Evolutionary conservation across 2,329 filamentous ascomycete species (phyloP).

Genomic region (Orbilia quercus): DNA sequence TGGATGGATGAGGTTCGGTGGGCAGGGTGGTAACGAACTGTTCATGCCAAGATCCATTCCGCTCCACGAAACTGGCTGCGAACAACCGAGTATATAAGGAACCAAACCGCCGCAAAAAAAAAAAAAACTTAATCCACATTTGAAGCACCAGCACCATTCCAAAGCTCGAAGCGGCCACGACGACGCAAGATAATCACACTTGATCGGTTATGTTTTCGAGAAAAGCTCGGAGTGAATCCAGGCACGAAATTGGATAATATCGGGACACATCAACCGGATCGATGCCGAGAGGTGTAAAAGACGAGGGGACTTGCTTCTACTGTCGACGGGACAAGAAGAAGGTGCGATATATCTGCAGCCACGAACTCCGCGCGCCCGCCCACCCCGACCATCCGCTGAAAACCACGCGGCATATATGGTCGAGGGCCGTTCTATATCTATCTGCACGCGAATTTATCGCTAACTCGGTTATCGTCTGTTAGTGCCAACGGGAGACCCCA

Average conservation of each 20-base stretch:
- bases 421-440: background rate
- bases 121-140: slow-evolving; percentile 37
- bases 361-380: slow-evolving; percentile 3
- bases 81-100: slow-evolving; percentile 53
- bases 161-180: slow-evolving; percentile 31
- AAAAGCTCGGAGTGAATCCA: slow-evolving; percentile 52
- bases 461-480: slow-evolving; percentile 9
- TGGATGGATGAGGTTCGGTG: background rate
- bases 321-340: slow-evolving; percentile 56
- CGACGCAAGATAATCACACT: slow-evolving; percentile 30
- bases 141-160: slow-evolving; percentile 14
- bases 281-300: slow-evolving; percentile 56
- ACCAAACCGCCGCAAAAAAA: slow-evolving; percentile 54
- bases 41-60: slow-evolving; percentile 1
- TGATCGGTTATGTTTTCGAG: slow-evolving; percentile 56
- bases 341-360: slow-evolving; percentile 37
- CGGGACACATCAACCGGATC: slow-evolving; percentile 37
- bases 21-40: background rate
- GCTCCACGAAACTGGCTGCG: slow-evolving; percentile 21
- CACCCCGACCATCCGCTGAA: slow-evolving; percentile 22
- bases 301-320: slow-evolving; percentile 56
- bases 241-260: slow-evolving; percentile 57
- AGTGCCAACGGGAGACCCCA: slow-evolving; percentile 54
- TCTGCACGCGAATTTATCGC: background rate
- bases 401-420: slow-evolving; percentile 5